These are phyloP conservation scores for Naganishia vaughanmartiniae DNA, from an alignment of 768 basidiomycete species.

Conservation along the genomic window DNA sequence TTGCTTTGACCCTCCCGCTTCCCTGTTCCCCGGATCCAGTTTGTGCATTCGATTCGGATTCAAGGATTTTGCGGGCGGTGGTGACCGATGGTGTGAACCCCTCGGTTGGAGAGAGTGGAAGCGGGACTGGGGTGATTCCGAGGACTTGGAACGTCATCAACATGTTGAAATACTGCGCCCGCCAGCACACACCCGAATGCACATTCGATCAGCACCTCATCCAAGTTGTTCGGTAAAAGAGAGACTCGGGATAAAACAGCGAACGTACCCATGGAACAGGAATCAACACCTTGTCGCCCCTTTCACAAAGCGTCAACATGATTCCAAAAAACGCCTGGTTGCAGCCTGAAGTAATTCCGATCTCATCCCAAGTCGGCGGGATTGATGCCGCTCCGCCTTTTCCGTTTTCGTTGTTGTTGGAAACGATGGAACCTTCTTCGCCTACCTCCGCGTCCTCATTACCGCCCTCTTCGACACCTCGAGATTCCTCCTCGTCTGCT, in stretches of 20 bases:
- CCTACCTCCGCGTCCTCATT: no score
- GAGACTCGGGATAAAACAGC: neutral
- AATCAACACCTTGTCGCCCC: slow-evolving; percentile 69
- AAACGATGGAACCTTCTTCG: slow-evolving; percentile 11
- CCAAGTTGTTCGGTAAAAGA: neutral
- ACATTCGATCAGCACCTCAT: neutral
- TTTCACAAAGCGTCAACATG: slow-evolving; percentile 65
- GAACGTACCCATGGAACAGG: slow-evolving; percentile 65
- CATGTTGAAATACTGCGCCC: slow-evolving; percentile 54
- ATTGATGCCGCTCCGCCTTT: slow-evolving; percentile 37
- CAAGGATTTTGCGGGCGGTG: slow-evolving; percentile 52
- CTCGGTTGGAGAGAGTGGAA: slow-evolving; percentile 58
- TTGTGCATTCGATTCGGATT: slow-evolving; percentile 17
- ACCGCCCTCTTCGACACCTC: neutral
- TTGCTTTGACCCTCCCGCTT: slow-evolving; percentile 16
- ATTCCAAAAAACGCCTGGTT: slow-evolving; percentile 68
- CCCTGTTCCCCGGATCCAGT: neutral
- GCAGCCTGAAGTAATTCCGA: slow-evolving; percentile 70
- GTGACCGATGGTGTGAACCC: slow-evolving; percentile 64
- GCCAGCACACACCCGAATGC: no score
- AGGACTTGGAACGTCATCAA: slow-evolving; percentile 67
- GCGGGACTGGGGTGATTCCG: slow-evolving; percentile 61
- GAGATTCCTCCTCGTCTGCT: neutral
- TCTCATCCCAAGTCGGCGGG: slow-evolving; percentile 60
- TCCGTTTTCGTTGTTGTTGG: neutral